These are phyloP conservation scores for Venturia pyrina DNA, from an alignment of 2,329 filamentous ascomycete species.

Conservation along the genomic window DNA sequence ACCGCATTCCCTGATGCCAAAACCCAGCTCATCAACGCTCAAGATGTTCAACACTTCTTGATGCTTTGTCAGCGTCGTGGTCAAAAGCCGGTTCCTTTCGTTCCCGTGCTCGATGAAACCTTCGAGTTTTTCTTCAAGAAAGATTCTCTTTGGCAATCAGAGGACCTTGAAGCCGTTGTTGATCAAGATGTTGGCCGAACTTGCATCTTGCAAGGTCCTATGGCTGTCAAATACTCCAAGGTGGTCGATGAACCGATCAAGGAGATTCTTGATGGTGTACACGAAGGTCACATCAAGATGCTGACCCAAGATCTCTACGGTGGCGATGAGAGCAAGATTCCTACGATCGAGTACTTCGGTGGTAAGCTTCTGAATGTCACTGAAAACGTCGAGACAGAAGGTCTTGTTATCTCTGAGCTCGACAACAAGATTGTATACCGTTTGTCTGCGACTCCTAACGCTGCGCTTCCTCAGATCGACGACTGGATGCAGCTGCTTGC, in stretches of 20 bases:
- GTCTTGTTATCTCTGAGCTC: slow-evolving; percentile 74
- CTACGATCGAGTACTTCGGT: slow-evolving; percentile 88
- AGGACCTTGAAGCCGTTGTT: slow-evolving; percentile 92
- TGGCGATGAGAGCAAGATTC: slow-evolving; percentile 63
- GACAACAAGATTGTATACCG: slow-evolving; percentile 74
- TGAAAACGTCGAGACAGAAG: slow-evolving; percentile 67
- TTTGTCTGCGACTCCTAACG: slow-evolving; percentile 63
- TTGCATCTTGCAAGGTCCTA: slow-evolving; percentile 91
- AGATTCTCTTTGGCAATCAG: slow-evolving; percentile 97
- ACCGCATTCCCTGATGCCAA: slow-evolving; percentile 77
- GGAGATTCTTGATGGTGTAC: slow-evolving; percentile 85
- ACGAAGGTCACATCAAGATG: slow-evolving; percentile 73
- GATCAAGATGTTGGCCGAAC: slow-evolving; percentile 92
- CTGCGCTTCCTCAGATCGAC: slow-evolving; percentile 66
- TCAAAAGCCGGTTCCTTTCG: slow-evolving; percentile 95
- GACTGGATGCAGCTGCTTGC: slow-evolving; percentile 84
- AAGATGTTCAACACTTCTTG: slow-evolving; percentile 96
- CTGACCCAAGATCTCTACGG: slow-evolving; percentile 73
- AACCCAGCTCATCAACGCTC: slow-evolving; percentile 88
- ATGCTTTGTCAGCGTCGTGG: slow-evolving; percentile 81
- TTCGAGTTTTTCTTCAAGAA: slow-evolving; percentile 99
- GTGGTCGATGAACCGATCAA: slow-evolving; percentile 88
- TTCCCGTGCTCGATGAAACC: slow-evolving; percentile 88
- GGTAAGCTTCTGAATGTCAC: slow-evolving; percentile 68
- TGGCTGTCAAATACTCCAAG: slow-evolving; percentile 82